Conservation (phyloP, 2,329 filamentous ascomycete genomes). For the Pseudogymnoascus sp. region DNA sequence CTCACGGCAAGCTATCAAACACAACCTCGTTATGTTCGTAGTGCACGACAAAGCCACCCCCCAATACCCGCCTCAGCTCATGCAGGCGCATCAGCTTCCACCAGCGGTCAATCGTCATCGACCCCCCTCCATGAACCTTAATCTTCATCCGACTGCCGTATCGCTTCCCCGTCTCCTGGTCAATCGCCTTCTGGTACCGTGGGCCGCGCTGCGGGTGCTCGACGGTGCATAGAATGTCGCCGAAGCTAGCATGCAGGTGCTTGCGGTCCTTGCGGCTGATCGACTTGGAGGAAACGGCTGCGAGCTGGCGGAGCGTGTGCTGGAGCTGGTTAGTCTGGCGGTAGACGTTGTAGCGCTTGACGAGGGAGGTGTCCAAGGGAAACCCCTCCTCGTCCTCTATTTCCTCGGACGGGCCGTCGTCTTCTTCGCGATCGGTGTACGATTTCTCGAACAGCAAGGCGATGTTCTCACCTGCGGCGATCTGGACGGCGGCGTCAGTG, state of each 20-base stretch:
- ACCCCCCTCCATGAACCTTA: constrained; percentile 49
- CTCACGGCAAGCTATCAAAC: constrained; percentile 47
- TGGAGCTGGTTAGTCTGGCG: constrained; percentile 55
- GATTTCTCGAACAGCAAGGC: constrained; percentile 64
- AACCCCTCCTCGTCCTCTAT: constrained; percentile 29
- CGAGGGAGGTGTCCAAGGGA: constrained; percentile 32
- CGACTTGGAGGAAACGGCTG: constrained; percentile 51
- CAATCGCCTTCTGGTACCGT: constrained; percentile 56
- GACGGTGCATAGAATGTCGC: constrained; percentile 58
- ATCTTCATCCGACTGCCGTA: constrained; percentile 58
- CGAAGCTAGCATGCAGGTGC: constrained; percentile 57
- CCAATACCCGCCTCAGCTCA: constrained; percentile 51
- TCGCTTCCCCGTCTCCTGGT: constrained; percentile 49
- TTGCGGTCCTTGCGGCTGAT: constrained; percentile 62
- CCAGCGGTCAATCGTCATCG: constrained; percentile 63
- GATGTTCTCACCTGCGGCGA: constrained; percentile 65
- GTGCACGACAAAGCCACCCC: constrained; percentile 55
- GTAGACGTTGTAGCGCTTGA: constrained; percentile 63
- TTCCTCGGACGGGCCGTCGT: constrained; percentile 35
- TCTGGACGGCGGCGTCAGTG: constrained; percentile 53
- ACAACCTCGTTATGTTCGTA: constrained; percentile 56
- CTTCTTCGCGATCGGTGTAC: constrained; percentile 37
- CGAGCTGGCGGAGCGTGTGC: constrained; percentile 50
- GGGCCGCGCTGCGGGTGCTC: constrained; percentile 61
- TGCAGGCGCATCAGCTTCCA: constrained; percentile 63